A percentile compares a stretch with the other conserved stretches of the same genome.
Conservation (phyloP, 2,329 filamentous ascomycete species). For the Beauveria sp. region DNA sequence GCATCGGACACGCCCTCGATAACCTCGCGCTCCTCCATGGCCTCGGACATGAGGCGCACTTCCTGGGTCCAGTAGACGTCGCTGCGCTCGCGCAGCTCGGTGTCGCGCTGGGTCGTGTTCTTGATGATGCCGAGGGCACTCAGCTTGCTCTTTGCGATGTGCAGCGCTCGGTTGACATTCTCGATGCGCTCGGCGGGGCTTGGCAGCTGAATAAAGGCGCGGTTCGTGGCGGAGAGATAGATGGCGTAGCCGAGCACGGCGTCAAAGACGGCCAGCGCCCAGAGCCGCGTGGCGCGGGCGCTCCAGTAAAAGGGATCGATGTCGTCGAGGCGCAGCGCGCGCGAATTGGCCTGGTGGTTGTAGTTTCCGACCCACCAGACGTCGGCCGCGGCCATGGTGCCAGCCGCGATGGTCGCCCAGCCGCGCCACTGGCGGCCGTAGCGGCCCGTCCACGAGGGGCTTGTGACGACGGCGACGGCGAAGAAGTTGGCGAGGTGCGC, state of each 20-base stretch:
- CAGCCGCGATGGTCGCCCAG: constrained; percentile 56
- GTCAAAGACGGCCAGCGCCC: constrained; percentile 60
- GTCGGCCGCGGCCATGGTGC: constrained; percentile 55
- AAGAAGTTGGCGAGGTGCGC: constrained; percentile 77
- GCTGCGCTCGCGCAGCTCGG: constrained; percentile 55
- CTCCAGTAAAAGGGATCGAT: constrained; percentile 68
- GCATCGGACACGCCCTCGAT: constrained; percentile 63
- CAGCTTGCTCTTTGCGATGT: constrained; percentile 56
- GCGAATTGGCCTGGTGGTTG: constrained; percentile 56
- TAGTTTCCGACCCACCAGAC: constrained; percentile 58
- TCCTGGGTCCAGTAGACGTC: constrained; percentile 78
- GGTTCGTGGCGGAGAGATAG: constrained; percentile 72
- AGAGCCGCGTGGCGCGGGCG: constrained; percentile 52
- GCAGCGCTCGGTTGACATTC: constrained; percentile 46
- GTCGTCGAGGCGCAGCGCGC: constrained; percentile 53
- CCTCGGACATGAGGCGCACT: constrained; percentile 60
- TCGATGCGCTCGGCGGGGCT: constrained; percentile 61
- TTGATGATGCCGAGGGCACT: constrained; percentile 67
- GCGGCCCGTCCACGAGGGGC: constrained; percentile 53
- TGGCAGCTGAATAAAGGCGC: constrained; percentile 61
- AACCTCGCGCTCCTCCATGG: constrained; percentile 74
- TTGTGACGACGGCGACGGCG: constrained; percentile 66
- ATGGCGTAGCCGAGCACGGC: constrained; percentile 54
- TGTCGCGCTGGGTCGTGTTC: constrained; percentile 73
- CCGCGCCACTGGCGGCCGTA: constrained; percentile 63